Percentiles rank a stretch among this genome's conserved stretches.
These are phyloP conservation scores for Emmonsia crescens DNA, from an alignment of 2,329 filamentous ascomycete genomes.

Conservation along the genomic window DNA sequence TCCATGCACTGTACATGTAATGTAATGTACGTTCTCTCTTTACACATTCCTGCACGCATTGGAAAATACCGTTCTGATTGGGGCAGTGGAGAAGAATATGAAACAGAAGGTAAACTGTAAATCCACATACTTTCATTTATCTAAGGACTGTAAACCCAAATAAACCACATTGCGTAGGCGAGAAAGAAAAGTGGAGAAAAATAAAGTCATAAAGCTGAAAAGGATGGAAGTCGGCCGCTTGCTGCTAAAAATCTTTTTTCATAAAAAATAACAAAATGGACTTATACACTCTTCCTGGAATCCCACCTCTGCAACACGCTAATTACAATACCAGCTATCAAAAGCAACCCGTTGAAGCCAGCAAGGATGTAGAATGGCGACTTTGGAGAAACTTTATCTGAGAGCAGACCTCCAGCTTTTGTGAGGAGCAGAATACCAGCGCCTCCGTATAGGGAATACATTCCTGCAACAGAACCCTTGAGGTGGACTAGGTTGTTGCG, in stretches of 20 bases:
- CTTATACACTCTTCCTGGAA: not conserved
- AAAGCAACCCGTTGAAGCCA: conserved; percentile 64
- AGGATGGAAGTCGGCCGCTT: not conserved
- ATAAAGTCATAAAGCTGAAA: not conserved
- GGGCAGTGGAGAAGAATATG: not conserved
- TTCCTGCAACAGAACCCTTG: conserved; percentile 88
- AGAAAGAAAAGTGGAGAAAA: not conserved
- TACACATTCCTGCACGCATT: not conserved
- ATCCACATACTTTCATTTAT: not conserved
- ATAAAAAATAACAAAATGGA: not conserved
- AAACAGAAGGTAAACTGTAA: not conserved
- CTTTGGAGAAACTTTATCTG: conserved; percentile 62
- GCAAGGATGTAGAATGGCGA: conserved; percentile 95
- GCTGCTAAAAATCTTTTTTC: not conserved
- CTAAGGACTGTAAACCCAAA: not conserved
- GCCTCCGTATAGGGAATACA: conserved; percentile 86
- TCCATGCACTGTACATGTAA: too few relatives aligned
- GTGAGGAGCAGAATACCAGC: conserved; percentile 83
- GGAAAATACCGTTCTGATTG: not conserved
- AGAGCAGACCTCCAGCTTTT: conserved; percentile 78
- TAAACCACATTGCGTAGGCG: not conserved
- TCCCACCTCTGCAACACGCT: conserved; percentile 4
- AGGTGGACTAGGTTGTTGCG: conserved; percentile 43
- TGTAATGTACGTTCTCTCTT: too few relatives aligned
- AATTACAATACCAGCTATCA: conserved; percentile 31